These are phyloP conservation scores for Populus pruinosa DNA, from an alignment of 345 rosid species.

Conservation along the genomic window DNA sequence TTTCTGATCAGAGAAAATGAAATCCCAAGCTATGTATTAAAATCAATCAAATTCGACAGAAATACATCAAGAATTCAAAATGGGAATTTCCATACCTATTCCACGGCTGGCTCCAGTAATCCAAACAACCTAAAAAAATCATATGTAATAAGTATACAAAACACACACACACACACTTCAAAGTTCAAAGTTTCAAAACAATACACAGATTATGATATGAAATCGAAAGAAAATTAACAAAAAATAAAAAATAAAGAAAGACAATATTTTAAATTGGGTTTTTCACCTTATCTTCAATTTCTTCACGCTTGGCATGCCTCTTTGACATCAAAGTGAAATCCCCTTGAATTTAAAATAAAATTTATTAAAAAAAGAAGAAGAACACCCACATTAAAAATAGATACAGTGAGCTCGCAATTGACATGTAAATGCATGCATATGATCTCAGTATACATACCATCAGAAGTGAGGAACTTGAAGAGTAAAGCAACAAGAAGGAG, in stretches of 20 bases:
- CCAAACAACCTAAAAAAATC: slow-evolving; percentile 63
- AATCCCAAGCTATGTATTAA: too few species aligned
- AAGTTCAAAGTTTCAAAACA: neutral
- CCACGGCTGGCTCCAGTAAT: slow-evolving; percentile 98
- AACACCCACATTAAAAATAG: neutral
- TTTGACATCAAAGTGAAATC: slow-evolving; percentile 70
- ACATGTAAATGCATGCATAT: neutral
- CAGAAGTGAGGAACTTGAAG: slow-evolving; percentile 51
- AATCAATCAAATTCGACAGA: neutral
- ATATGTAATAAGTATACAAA: too few species aligned
- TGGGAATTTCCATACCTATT: slow-evolving; percentile 45
- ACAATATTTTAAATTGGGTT: neutral
- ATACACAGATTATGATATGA: neutral
- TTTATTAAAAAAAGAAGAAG: neutral
- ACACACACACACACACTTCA: neutral
- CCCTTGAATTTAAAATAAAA: slow-evolving; percentile 36
- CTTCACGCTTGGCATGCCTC: slow-evolving; percentile 66
- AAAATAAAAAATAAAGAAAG: too few species aligned
- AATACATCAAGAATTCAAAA: neutral
- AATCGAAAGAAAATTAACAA: neutral
- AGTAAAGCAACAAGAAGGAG: slow-evolving; percentile 26
- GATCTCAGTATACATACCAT: slow-evolving; percentile 39
- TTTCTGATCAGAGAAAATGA: neutral
- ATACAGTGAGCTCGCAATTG: neutral
- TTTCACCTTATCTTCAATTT: slow-evolving; percentile 72